These are phyloP conservation scores for Oxyria digyna DNA, from an alignment of 148 eudicot species.

Conservation along the genomic window DNA sequence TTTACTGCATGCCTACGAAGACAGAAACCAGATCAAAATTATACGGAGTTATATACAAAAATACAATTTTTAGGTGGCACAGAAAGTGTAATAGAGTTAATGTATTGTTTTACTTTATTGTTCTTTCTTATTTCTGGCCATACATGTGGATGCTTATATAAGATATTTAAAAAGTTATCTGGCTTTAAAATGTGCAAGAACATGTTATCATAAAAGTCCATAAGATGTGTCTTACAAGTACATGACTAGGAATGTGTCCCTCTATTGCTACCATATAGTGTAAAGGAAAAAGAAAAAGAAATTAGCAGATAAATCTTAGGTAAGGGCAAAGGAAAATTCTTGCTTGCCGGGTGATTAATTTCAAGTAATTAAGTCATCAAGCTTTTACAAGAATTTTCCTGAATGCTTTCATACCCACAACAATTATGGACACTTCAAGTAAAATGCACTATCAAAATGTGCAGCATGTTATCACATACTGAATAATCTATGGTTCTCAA, in stretches of 20 bases:
- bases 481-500: background rate
- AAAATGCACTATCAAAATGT: background rate
- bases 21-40: background rate
- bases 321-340: background rate
- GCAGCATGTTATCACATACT: background rate
- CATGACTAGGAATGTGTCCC: background rate
- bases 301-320: background rate
- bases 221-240: background rate
- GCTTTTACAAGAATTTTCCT: background rate
- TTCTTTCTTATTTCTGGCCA: no score
- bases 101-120: background rate
- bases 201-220: no score
- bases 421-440: background rate
- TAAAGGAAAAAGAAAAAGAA: background rate
- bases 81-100: background rate
- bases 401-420: background rate
- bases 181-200: background rate
- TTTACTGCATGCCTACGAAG: background rate
- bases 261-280: background rate
- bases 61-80: background rate
- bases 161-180: no score
- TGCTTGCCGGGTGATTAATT: background rate
- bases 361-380: background rate
- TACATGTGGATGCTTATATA: no score
- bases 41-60: background rate